phyloP scores from a whole-genome alignment of 345 rosid genomes.

The Acer saccharum region DNA sequence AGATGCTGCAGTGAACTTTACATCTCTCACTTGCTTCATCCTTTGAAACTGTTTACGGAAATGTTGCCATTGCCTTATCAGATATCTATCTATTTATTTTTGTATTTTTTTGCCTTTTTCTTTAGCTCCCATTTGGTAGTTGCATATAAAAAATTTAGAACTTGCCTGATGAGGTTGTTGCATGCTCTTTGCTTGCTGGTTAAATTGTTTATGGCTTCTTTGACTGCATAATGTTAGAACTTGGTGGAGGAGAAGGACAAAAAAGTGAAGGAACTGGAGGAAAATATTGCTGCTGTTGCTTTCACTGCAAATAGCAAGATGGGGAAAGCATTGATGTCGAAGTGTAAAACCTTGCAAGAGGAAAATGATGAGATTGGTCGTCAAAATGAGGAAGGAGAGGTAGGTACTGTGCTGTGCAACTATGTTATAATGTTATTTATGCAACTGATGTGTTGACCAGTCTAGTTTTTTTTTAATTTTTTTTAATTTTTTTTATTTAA shows the following conservation, averaged over 20 bases:
- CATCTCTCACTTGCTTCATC: not conserved
- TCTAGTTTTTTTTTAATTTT: too few species aligned
- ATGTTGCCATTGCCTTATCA: not conserved
- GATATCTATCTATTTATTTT: not conserved
- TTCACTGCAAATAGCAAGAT: too few species aligned
- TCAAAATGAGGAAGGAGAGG: too few species aligned
- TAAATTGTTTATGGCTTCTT: slow-evolving; percentile 12
- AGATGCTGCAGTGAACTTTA: not conserved
- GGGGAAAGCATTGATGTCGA: too few species aligned
- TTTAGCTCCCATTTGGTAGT: not conserved
- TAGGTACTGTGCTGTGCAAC: too few species aligned
- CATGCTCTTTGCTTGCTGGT: not conserved
- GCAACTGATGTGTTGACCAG: too few species aligned
- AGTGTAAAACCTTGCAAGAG: too few species aligned
- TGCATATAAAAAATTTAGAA: not conserved
- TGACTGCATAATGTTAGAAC: slow-evolving; percentile 46
- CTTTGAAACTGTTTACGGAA: not conserved
- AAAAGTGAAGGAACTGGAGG: slow-evolving; percentile 93
- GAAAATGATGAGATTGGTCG: too few species aligned
- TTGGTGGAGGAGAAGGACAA: slow-evolving; percentile 96
- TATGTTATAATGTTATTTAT: too few species aligned
- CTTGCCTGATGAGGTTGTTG: not conserved
- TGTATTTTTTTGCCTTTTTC: not conserved
- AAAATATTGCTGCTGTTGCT: slow-evolving; percentile 61
- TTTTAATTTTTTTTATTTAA: too few species aligned